Evolutionary conservation across 2,329 filamentous ascomycete species (phyloP).

Genomic region (Tolypocladium capitatum): DNA sequence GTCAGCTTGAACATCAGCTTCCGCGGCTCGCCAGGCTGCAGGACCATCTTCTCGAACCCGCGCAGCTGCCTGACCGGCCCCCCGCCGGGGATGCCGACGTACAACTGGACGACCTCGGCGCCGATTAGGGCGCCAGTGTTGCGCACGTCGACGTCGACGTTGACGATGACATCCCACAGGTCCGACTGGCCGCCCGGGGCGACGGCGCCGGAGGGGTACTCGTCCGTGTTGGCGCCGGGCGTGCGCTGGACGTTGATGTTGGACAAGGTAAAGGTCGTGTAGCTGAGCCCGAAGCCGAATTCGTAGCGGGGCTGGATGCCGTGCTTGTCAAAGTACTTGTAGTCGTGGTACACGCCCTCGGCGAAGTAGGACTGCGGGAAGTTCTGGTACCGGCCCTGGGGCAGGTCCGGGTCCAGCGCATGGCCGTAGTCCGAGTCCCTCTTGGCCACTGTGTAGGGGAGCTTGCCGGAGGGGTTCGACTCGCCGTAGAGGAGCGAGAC

Average conservation of each 20-base stretch:
- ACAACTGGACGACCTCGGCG: slow-evolving; percentile 35
- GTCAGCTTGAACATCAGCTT: slow-evolving; percentile 40
- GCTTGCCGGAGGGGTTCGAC: slow-evolving; percentile 40
- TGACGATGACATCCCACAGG: slow-evolving; percentile 32
- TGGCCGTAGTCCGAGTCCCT: slow-evolving; percentile 41
- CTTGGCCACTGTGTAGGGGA: slow-evolving; percentile 48
- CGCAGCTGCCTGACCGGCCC: slow-evolving; percentile 46
- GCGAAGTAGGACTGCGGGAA: slow-evolving; percentile 38
- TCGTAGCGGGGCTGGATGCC: slow-evolving; percentile 37
- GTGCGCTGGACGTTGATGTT: slow-evolving; percentile 22
- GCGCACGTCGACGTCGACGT: slow-evolving; percentile 22
- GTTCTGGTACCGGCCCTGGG: slow-evolving; percentile 37
- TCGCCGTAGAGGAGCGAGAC: slow-evolving; percentile 45
- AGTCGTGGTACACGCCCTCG: slow-evolving; percentile 40
- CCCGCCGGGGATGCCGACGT: slow-evolving; percentile 29
- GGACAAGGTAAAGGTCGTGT: slow-evolving; percentile 38
- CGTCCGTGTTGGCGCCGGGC: slow-evolving; percentile 9
- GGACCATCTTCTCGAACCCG: slow-evolving; percentile 48
- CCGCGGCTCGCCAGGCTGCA: slow-evolving; percentile 30
- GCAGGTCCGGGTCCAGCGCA: slow-evolving; percentile 23
- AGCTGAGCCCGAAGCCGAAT: slow-evolving; percentile 44
- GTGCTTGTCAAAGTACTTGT: slow-evolving; percentile 37
- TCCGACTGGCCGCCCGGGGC: slow-evolving; percentile 30
- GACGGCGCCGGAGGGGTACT: slow-evolving; percentile 25
- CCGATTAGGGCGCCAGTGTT: slow-evolving; percentile 30